Percentiles rank a stretch among this genome's conserved stretches.
phyloP scores from a whole-genome alignment of 106 monocot genomes.

The Apostasia shenzhenica region DNA sequence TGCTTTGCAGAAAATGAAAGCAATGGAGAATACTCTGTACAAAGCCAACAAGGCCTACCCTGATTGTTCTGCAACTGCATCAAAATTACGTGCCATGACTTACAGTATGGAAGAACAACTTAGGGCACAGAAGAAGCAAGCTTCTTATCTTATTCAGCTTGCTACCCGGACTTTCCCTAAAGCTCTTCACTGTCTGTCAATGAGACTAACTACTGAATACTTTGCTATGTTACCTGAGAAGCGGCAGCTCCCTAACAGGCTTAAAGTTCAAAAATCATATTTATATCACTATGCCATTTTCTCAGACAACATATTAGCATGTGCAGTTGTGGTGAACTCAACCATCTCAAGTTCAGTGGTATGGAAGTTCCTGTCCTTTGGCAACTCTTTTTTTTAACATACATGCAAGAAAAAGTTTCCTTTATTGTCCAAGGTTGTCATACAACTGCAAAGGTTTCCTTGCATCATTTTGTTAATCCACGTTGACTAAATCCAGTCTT shows the following conservation, averaged over 20 bases:
- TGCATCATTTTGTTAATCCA: no score
- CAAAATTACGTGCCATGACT: conserved; percentile 70
- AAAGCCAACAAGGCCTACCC: conserved; percentile 74
- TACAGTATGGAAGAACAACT: conserved; percentile 74
- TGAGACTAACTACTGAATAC: conserved; percentile 74
- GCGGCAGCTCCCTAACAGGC: conserved; percentile 24
- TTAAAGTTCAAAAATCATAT: conserved; percentile 25
- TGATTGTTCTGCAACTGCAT: conserved; percentile 72
- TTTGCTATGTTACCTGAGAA: conserved; percentile 46
- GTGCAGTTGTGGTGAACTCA: conserved; percentile 83
- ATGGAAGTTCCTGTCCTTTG: not conserved
- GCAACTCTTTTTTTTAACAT: not conserved
- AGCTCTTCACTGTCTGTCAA: conserved; percentile 86
- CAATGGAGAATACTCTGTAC: conserved; percentile 61
- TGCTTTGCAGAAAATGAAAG: conserved; percentile 77
- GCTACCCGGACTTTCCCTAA: conserved; percentile 78
- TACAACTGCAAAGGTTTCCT: no score
- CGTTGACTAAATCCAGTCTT: no score
- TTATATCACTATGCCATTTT: conserved; percentile 85
- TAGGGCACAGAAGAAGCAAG: conserved; percentile 56
- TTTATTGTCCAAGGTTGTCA: not conserved
- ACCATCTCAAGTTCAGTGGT: conserved; percentile 58
- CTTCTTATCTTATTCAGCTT: conserved; percentile 64
- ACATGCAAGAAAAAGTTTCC: not conserved
- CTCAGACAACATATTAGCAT: conserved; percentile 89